These are phyloP conservation scores for Meira nashicola DNA, from an alignment of 1,284 basidiomycete species.

Conservation along the genomic window DNA sequence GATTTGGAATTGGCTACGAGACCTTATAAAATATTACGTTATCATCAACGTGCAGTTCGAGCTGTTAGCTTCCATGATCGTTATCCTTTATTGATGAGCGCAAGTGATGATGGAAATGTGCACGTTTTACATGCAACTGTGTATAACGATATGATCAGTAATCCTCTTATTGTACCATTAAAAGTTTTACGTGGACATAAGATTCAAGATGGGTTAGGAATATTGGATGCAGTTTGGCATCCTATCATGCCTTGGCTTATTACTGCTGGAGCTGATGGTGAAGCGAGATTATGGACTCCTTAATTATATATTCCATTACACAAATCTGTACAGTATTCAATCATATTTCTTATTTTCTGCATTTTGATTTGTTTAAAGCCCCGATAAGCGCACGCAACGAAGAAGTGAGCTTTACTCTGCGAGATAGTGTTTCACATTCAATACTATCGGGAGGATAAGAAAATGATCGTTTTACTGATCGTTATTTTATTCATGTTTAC, in stretches of 20 bases:
- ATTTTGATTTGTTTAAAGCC: too few species aligned
- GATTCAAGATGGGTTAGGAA: conserved; percentile 78
- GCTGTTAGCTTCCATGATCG: conserved; percentile 74
- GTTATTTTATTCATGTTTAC: too few species aligned
- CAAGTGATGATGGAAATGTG: conserved; percentile 92
- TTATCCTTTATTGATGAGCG: conserved; percentile 90
- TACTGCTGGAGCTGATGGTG: conserved; percentile 87
- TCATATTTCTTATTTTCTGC: too few species aligned
- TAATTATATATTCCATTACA: not conserved
- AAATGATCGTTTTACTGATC: too few species aligned
- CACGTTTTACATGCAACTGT: conserved; percentile 95
- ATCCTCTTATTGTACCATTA: conserved; percentile 91
- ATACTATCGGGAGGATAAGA: too few species aligned
- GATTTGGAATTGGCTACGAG: conserved; percentile 91
- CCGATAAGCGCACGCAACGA: too few species aligned
- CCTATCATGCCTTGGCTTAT: conserved; percentile 86
- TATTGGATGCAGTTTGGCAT: conserved; percentile 85
- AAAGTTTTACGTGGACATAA: conserved; percentile 90
- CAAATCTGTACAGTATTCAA: too few species aligned
- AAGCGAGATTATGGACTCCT: conserved; percentile 71
- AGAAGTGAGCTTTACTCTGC: too few species aligned
- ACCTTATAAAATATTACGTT: conserved; percentile 94
- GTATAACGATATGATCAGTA: conserved; percentile 74
- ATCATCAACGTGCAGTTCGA: conserved; percentile 87
- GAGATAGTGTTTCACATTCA: too few species aligned